These are phyloP conservation scores for Ganoderma resinaceum DNA, from an alignment of 1,284 basidiomycete species.

Conservation along the genomic window DNA sequence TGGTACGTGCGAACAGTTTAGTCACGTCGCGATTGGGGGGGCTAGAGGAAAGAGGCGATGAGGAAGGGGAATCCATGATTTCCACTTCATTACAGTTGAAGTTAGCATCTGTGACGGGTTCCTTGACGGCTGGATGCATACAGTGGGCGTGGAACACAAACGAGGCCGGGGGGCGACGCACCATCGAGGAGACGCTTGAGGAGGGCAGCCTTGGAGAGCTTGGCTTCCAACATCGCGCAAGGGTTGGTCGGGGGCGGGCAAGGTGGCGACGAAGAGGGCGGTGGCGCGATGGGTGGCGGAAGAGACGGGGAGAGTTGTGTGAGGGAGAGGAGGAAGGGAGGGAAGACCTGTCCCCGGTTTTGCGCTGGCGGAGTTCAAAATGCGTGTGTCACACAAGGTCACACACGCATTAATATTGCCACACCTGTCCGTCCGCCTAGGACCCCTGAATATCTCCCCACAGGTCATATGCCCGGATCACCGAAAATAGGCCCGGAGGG, in stretches of 20 bases:
- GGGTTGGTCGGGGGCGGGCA: not conserved
- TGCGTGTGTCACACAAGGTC: not conserved
- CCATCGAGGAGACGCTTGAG: constrained; percentile 91
- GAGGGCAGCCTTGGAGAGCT: constrained; percentile 81
- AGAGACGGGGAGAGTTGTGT: not conserved
- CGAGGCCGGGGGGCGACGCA: constrained; percentile 44
- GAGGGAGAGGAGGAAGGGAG: not conserved
- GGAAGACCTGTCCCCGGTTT: not conserved
- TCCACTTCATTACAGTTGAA: constrained; percentile 98
- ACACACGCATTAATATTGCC: not conserved
- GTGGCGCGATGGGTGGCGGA: not conserved
- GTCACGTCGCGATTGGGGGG: not conserved
- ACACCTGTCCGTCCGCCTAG: not conserved
- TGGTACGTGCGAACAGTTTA: not conserved
- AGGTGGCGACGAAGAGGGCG: not conserved
- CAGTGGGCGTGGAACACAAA: constrained; percentile 12
- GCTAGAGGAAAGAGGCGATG: not conserved
- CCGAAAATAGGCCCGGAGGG: too few relatives aligned
- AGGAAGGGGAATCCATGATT: constrained; percentile 64
- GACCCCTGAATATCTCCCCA: too few relatives aligned
- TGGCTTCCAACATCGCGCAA: constrained; percentile 86
- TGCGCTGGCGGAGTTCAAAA: constrained; percentile 1
- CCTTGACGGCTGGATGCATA: constrained; percentile 83
- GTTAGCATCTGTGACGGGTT: constrained; percentile 97
- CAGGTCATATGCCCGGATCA: too few relatives aligned